Percentiles rank a stretch among this genome's conserved stretches.
Conservation (phyloP, 169 alveolate species). For the Plasmodium inui region DNA sequence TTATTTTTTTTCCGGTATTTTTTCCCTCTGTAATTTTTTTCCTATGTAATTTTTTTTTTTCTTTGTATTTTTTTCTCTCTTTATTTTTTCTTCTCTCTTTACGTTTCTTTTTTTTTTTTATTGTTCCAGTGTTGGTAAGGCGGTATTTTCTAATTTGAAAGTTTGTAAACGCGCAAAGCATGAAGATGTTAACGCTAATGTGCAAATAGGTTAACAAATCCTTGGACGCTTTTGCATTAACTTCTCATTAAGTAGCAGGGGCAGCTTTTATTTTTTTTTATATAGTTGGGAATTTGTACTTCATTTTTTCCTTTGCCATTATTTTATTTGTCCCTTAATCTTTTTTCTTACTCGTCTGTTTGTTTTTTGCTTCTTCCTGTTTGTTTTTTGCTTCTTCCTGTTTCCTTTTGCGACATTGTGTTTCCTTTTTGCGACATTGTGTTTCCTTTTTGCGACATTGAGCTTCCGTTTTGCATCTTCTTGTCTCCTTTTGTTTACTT, state of each 20-base stretch:
- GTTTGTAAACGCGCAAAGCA: background rate
- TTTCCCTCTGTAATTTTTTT: background rate
- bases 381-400: background rate
- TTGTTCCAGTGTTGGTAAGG: background rate
- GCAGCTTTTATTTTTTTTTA: background rate
- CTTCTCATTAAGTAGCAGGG: background rate
- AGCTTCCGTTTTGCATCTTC: background rate
- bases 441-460: background rate
- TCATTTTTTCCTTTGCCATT: background rate
- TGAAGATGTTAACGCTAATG: background rate
- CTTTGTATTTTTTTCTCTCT: background rate
- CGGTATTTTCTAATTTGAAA: background rate
- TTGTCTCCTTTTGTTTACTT: background rate
- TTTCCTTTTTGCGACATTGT: background rate
- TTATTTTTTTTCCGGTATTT: background rate
- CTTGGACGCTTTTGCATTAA: background rate
- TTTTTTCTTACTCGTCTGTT: background rate
- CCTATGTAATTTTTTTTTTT: background rate
- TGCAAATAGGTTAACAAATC: background rate
- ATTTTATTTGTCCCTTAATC: background rate
- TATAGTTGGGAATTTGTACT: background rate
- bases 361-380: background rate
- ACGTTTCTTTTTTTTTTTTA: background rate
- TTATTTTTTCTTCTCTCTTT: background rate
- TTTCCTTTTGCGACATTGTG: background rate